These are phyloP conservation scores for Takashimella tepidaria DNA, from an alignment of 1,284 basidiomycete genomes.

Conservation along the genomic window DNA sequence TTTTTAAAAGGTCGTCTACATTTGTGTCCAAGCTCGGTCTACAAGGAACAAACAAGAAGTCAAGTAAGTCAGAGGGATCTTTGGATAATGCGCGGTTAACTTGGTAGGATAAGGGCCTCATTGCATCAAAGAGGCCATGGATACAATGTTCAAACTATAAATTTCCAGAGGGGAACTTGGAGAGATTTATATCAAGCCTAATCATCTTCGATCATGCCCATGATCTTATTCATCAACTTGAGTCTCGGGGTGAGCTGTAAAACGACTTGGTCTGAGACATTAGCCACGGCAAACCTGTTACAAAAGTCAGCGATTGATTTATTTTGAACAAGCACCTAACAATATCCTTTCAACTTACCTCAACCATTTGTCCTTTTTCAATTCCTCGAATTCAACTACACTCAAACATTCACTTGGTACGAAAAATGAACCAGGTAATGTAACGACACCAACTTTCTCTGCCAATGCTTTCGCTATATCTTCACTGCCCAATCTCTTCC, in stretches of 20 bases:
- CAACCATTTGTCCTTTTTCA: constrained; percentile 55
- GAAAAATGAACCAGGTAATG: constrained; percentile 68
- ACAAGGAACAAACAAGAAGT: too few species aligned
- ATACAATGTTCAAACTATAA: too few species aligned
- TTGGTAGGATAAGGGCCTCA: too few species aligned
- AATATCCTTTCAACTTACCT: constrained; percentile 40
- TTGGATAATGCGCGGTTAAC: too few species aligned
- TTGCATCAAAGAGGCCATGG: too few species aligned
- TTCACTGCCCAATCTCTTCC: constrained; percentile 40
- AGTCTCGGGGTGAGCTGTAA: constrained; percentile 58
- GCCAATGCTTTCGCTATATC: constrained; percentile 61
- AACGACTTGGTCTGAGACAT: constrained; percentile 63
- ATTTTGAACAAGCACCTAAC: background rate
- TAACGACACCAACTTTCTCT: constrained; percentile 59
- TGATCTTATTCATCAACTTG: constrained; percentile 48
- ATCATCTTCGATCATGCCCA: constrained; percentile 14
- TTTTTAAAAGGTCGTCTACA: too few species aligned
- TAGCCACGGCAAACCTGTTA: constrained; percentile 67
- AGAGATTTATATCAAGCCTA: too few species aligned
- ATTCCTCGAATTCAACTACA: constrained; percentile 35
- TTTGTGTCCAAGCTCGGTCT: too few species aligned
- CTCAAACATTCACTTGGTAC: constrained; percentile 34
- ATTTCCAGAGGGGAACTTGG: too few species aligned
- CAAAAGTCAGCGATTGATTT: constrained; percentile 11
- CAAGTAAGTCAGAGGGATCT: too few species aligned